phyloP scores from a whole-genome alignment of 805 yeast genomes.

The Candida michaelii region DNA sequence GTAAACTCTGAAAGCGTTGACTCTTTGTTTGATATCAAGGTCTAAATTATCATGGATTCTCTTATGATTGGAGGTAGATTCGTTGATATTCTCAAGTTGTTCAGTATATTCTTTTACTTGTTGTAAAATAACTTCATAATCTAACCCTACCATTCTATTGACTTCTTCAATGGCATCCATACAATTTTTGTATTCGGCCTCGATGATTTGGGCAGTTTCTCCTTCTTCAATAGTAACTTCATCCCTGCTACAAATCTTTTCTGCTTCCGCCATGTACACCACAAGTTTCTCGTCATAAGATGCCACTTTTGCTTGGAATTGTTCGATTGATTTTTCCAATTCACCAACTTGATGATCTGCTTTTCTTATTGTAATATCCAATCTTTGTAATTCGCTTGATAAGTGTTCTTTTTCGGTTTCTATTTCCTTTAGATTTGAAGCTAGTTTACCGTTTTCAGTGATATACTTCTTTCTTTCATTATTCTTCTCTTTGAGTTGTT shows the following conservation, averaged over 20 bases:
- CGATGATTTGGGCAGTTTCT: constrained; percentile 48
- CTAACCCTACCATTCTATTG: constrained; percentile 52
- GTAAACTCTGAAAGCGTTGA: constrained; percentile 33
- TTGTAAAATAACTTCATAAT: constrained; percentile 54
- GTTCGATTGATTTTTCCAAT: constrained; percentile 9
- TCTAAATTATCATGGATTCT: constrained; percentile 25
- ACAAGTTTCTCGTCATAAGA: constrained; percentile 27
- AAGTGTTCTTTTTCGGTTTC: not conserved
- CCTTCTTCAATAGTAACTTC: constrained; percentile 41
- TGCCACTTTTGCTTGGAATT: constrained; percentile 12
- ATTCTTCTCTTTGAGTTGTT: not conserved
- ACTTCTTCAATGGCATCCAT: constrained; percentile 49
- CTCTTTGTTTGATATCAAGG: constrained; percentile 31
- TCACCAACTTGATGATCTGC: constrained; percentile 10
- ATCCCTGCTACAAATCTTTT: constrained; percentile 47
- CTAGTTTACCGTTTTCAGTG: not conserved
- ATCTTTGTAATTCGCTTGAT: not conserved
- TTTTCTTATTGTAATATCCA: not conserved
- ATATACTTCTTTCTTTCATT: not conserved
- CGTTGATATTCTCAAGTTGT: constrained; percentile 42
- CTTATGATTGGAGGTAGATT: constrained; percentile 36
- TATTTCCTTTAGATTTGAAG: not conserved
- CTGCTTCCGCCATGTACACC: constrained; percentile 25
- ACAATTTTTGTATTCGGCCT: constrained; percentile 46
- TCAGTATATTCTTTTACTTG: constrained; percentile 46